A percentile compares a stretch with the other conserved stretches of the same genome.
Conservation (phyloP, 306 rosid genomes). For the Trifolium repens region DNA sequence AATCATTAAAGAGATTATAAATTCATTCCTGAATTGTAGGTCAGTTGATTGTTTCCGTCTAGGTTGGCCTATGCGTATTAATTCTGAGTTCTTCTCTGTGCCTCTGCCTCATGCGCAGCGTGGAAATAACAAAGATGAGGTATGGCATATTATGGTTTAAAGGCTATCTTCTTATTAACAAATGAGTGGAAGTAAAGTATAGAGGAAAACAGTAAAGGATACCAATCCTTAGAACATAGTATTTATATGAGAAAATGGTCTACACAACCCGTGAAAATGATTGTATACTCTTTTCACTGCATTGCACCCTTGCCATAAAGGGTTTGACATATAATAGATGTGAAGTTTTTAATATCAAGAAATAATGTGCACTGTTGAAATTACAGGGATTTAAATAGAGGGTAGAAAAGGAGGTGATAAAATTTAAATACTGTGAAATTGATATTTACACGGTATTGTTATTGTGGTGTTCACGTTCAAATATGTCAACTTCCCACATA, state of each 20-base stretch:
- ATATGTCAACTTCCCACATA: background rate
- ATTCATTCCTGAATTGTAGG: constrained; percentile 57
- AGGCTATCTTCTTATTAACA: constrained; percentile 26
- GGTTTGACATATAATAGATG: background rate
- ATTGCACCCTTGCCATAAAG: background rate
- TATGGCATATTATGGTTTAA: constrained; percentile 47
- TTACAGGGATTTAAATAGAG: background rate
- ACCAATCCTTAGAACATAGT: background rate
- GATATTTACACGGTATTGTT: background rate
- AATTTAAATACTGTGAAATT: background rate
- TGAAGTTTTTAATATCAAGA: background rate
- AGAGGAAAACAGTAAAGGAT: constrained; percentile 16
- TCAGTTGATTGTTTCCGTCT: constrained; percentile 80
- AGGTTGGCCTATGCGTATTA: constrained; percentile 95
- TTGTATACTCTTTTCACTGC: background rate
- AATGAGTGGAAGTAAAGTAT: background rate
- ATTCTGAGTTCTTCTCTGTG: constrained; percentile 70
- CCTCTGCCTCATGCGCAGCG: constrained; percentile 41
- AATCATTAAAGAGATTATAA: constrained; percentile 33
- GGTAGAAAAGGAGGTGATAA: background rate
- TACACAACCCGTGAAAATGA: background rate
- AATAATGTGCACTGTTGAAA: background rate
- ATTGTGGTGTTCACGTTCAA: background rate
- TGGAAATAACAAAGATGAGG: constrained; percentile 62
- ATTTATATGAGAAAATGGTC: constrained; percentile 5